Base-by-base conservation (phyloP, 345 rosid species). In the Euphorbia peplus region DNA sequence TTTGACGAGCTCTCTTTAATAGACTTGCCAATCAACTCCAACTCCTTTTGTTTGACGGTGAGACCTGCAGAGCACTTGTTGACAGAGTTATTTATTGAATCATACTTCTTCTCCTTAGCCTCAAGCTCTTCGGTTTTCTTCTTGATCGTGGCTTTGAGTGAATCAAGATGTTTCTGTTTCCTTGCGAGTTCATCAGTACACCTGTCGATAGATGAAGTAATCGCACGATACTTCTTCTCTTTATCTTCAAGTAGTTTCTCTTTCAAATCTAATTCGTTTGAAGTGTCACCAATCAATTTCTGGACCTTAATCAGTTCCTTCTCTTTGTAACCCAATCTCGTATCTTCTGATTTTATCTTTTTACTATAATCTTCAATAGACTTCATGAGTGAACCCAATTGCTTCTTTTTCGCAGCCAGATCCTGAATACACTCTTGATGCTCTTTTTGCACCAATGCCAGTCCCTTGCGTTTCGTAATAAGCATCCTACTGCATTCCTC, bases 1-100 rank as follows among this genome's bases (percentile, higher is more conserved):
- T 60, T 30, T 50, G 25, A 41, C 1, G 39, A 51, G 16, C 4
- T 8, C 59, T 69, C 55, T 56, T 16, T 19, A 15, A 69, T 7
- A 48, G 48, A 59, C 19, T 51, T 63, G 55, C n/a, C 60, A 39
- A 62, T 62, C 67, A 70, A 61, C 21, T 37, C 60, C 67, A 70
- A 24, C 51, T 70, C 61, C 19, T 8, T 37, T 24, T 62, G 67
- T 52, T 52, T 52, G 26, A 15, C 10, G 5, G 21, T 30, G 62
- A 76, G 16, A 3, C 1, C 15, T 12, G 18, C 50, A 44, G 16
- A 44, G 50, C 50, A 44, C 18, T 44, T 44, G 15, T 12, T 44
- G 15, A 44, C 14, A 44, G 16, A 12, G 15, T 6, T 44, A 10
- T 44, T 44, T 44, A 44, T 13, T 4, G 50, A 44, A 44, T 44